phyloP scores from a whole-genome alignment of 2,329 filamentous ascomycete genomes.

The Fusarium mexicanum region DNA sequence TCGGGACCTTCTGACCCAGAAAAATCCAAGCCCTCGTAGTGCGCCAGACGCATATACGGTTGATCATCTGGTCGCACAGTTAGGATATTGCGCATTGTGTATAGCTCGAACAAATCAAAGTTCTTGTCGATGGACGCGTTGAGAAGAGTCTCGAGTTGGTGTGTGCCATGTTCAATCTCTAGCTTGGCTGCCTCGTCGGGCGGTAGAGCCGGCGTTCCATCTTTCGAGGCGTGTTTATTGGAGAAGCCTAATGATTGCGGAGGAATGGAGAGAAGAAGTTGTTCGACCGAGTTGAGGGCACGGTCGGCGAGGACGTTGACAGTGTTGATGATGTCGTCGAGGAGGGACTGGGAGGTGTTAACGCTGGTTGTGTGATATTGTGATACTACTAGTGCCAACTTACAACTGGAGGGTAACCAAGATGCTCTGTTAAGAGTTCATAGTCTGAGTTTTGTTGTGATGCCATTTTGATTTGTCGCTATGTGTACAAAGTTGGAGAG shows the following conservation, averaged over 20 bases:
- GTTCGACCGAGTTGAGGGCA: constrained; percentile 87
- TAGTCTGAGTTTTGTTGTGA: constrained; percentile 59
- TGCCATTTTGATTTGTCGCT: constrained; percentile 42
- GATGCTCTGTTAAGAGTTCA: constrained; percentile 90
- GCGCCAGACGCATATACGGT: constrained; percentile 81
- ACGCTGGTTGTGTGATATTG: not conserved
- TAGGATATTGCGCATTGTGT: constrained; percentile 86
- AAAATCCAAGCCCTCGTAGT: constrained; percentile 79
- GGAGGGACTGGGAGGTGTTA: constrained; percentile 71
- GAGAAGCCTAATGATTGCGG: constrained; percentile 85
- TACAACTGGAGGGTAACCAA: constrained; percentile 92
- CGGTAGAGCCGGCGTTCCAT: constrained; percentile 47
- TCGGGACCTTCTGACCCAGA: constrained; percentile 30
- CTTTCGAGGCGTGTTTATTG: constrained; percentile 54
- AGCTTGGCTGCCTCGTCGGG: constrained; percentile 55
- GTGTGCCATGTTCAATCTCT: constrained; percentile 89
- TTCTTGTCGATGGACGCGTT: constrained; percentile 85
- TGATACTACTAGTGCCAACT: constrained; percentile 46
- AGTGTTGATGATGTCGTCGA: constrained; percentile 98
- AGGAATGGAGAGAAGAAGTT: constrained; percentile 77
- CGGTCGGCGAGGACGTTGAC: constrained; percentile 94
- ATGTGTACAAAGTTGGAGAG: not conserved
- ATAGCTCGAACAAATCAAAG: constrained; percentile 89
- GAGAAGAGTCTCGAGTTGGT: constrained; percentile 84
- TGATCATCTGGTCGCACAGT: constrained; percentile 74